Percentiles rank a stretch among this genome's conserved stretches.
These are phyloP conservation scores for Coemansia guatemalensis DNA, from an alignment of 192 early-diverging fungal genomes.

Conservation along the genomic window DNA sequence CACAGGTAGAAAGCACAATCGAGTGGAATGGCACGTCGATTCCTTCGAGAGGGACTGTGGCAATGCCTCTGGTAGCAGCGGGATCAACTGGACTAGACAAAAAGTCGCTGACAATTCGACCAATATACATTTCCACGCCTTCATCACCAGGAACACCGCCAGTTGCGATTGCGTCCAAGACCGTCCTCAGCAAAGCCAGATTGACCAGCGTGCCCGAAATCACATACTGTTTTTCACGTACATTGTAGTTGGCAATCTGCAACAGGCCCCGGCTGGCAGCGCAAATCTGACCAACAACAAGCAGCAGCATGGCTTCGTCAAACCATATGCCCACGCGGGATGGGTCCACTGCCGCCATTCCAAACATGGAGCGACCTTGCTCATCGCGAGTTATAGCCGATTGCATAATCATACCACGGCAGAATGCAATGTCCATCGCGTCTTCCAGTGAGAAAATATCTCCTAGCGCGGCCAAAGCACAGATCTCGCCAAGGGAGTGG, in stretches of 20 bases:
- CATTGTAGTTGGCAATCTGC: conserved; percentile 95
- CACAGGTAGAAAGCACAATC: conserved; percentile 77
- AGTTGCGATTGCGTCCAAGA: conserved; percentile 81
- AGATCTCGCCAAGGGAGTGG: conserved; percentile 92
- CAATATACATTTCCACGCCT: conserved; percentile 76
- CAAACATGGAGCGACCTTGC: conserved; percentile 82
- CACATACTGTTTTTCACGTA: conserved; percentile 91
- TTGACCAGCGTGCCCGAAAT: conserved; percentile 76
- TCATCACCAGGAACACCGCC: conserved; percentile 66
- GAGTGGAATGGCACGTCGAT: conserved; percentile 94
- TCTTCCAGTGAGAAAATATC: conserved; percentile 78
- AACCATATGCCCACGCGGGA: conserved; percentile 74
- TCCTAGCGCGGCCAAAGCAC: conserved; percentile 77
- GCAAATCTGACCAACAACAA: conserved; percentile 70
- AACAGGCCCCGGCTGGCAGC: conserved; percentile 53
- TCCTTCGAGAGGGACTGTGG: conserved; percentile 83
- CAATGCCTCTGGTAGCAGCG: conserved; percentile 72
- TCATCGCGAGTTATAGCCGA: conserved; percentile 80
- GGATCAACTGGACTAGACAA: conserved; percentile 61
- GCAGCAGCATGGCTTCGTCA: conserved; percentile 64
- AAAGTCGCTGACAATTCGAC: conserved; percentile 67
- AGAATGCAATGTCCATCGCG: conserved; percentile 87
- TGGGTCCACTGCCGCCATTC: conserved; percentile 93
- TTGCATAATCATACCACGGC: conserved; percentile 97
- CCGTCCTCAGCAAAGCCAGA: conserved; percentile 74